A percentile compares a stretch with the other conserved stretches of the same genome.
Conservation (phyloP, 2,329 filamentous ascomycete species). For the Raffaelea deltoideospora region DNA sequence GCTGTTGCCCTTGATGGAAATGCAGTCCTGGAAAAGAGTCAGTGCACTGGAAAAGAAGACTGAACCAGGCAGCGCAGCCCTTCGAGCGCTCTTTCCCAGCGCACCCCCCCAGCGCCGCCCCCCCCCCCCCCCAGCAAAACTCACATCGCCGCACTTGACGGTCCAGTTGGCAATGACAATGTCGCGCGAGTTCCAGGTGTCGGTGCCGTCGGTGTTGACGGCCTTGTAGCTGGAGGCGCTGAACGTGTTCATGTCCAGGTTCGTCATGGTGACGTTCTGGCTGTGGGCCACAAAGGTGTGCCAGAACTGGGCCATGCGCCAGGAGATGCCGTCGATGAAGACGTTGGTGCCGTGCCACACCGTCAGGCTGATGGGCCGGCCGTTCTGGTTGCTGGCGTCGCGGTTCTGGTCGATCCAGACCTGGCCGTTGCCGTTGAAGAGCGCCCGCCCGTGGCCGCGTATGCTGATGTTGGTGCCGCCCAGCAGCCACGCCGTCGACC, state of each 20-base stretch:
- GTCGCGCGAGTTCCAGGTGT: conserved; percentile 34
- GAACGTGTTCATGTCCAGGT: conserved; percentile 34
- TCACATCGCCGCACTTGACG: conserved; percentile 23
- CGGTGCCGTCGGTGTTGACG: conserved; percentile 34
- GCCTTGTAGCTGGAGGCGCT: conserved; percentile 27
- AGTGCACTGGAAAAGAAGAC: too few species aligned
- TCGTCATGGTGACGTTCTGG: conserved; percentile 34
- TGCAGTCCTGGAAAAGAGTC: conserved; percentile 18
- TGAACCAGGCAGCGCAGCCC: too few species aligned
- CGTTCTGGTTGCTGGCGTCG: conserved; percentile 23
- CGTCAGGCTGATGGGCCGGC: conserved; percentile 28
- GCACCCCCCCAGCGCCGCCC: too few species aligned
- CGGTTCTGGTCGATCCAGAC: conserved; percentile 29
- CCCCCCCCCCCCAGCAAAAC: too few species aligned
- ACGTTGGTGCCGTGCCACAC: conserved; percentile 30
- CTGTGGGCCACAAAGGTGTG: conserved; percentile 29
- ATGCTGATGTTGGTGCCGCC: conserved; percentile 33
- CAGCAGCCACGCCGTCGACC: conserved; percentile 31
- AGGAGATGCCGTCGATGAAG: conserved; percentile 26
- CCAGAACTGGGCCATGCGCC: conserved; percentile 34
- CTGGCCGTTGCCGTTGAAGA: conserved; percentile 28
- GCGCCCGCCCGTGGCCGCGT: conserved; percentile 30
- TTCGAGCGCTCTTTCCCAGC: too few species aligned
- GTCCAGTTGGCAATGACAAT: conserved; percentile 30
- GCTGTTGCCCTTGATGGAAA: conserved; percentile 24